Evolutionary conservation across 495 filamentous ascomycete genomes (phyloP).

Genomic region (Hypoxylon cercidicola): DNA sequence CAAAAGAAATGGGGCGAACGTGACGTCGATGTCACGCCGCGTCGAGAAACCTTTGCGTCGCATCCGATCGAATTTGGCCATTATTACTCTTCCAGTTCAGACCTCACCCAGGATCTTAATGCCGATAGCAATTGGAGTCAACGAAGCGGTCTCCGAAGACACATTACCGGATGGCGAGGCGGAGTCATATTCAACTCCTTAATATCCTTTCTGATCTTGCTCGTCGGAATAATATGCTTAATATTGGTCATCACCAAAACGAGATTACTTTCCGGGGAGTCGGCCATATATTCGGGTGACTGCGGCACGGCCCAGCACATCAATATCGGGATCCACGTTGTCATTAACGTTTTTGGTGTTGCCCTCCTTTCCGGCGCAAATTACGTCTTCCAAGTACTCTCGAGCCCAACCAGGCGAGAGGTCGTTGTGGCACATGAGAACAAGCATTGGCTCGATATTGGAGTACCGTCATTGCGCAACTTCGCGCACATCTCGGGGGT

Average conservation of each 20-base stretch:
- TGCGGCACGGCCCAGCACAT: constrained; percentile 48
- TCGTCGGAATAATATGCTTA: constrained; percentile 53
- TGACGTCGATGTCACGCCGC: constrained; percentile 44
- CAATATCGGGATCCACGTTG: constrained; percentile 50
- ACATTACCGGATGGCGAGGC: constrained; percentile 52
- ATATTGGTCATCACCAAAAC: constrained; percentile 49
- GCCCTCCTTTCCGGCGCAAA: constrained; percentile 56
- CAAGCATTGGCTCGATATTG: constrained; percentile 64
- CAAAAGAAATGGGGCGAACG: constrained; percentile 48
- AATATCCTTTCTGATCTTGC: constrained; percentile 49
- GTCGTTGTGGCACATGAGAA: constrained; percentile 58
- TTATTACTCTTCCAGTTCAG: constrained; percentile 27
- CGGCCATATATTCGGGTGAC: constrained; percentile 48
- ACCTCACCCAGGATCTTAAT: constrained; percentile 24
- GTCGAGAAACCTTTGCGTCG: constrained; percentile 45
- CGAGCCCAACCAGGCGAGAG: constrained; percentile 63
- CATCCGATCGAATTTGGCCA: constrained; percentile 49
- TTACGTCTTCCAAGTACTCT: constrained; percentile 62
- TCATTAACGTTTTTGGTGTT: constrained; percentile 50
- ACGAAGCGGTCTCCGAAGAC: constrained; percentile 39
- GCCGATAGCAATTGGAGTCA: constrained; percentile 33
- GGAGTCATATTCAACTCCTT: constrained; percentile 52
- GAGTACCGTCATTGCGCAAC: constrained; percentile 62
- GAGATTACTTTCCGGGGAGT: constrained; percentile 43
- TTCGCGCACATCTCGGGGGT: constrained; percentile 51